A percentile compares a stretch with the other conserved stretches of the same genome.
These are phyloP conservation scores for Penicillium sp. DNA, from an alignment of 2,329 filamentous ascomycete genomes.

Conservation along the genomic window DNA sequence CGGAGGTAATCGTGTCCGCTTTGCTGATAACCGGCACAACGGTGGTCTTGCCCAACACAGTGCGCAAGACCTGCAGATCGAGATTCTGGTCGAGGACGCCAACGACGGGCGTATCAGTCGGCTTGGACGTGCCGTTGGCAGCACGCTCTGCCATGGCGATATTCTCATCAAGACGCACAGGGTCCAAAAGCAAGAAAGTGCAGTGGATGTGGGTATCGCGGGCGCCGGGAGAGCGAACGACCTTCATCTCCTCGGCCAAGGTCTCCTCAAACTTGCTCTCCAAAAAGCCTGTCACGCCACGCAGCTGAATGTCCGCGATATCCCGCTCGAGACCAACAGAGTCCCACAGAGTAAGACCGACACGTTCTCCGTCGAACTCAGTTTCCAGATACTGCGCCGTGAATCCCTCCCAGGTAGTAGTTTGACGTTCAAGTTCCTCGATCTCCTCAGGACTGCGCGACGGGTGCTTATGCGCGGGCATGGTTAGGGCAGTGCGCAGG, in stretches of 20 bases:
- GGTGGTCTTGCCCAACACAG: conserved; percentile 86
- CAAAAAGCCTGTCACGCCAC: conserved; percentile 85
- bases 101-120: conserved; percentile 43
- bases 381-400: conserved; percentile 88
- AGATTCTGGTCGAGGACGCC: conserved; percentile 81
- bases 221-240: conserved; percentile 84
- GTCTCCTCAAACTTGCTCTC: conserved; percentile 99
- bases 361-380: conserved; percentile 84
- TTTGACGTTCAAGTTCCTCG: conserved; percentile 50
- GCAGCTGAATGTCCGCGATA: conserved; percentile 87
- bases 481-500: conserved; percentile 76
- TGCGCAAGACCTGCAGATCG: conserved; percentile 83
- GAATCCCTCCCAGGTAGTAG: conserved; percentile 63
- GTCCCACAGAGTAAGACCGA: conserved; percentile 94
- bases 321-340: conserved; percentile 93
- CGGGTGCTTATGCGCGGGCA: conserved; percentile 73
- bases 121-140: conserved; percentile 52
- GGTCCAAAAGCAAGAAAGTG: conserved; percentile 88
- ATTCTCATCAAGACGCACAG: conserved; percentile 77
- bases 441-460: conserved; percentile 57
- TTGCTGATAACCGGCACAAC: conserved; percentile 95
- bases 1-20: conserved; percentile 91
- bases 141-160: conserved; percentile 63
- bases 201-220: conserved; percentile 97
- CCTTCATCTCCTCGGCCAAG: conserved; percentile 95